Conservation (phyloP, 108 stramenopile species). For the Conticribra weissflogii region DNA sequence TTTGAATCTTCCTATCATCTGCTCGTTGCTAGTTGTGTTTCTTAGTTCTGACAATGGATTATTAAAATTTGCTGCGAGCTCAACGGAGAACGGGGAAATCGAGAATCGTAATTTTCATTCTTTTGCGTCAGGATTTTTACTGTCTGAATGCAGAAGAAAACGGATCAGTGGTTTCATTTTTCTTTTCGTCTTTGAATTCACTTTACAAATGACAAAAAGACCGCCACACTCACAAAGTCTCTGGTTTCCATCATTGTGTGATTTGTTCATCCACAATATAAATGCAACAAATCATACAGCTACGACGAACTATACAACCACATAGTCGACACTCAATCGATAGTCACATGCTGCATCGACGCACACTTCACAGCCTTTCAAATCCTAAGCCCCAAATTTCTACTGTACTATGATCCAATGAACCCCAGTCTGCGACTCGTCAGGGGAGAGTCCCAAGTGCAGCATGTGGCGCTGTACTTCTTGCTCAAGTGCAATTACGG, state of each 20-base stretch:
- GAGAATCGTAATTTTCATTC: too few relatives aligned
- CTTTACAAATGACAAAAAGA: too few relatives aligned
- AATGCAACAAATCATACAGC: not conserved
- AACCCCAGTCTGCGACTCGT: constrained; percentile 21
- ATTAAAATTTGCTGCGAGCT: too few relatives aligned
- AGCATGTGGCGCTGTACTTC: constrained; percentile 36
- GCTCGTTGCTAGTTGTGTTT: too few relatives aligned
- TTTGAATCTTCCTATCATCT: too few relatives aligned
- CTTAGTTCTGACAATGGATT: too few relatives aligned
- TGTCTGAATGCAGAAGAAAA: too few relatives aligned
- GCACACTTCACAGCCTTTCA: constrained; percentile 64
- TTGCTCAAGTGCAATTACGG: constrained; percentile 64
- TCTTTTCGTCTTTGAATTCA: too few relatives aligned
- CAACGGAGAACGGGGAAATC: too few relatives aligned
- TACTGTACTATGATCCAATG: constrained; percentile 55
- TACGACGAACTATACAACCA: constrained; percentile 58
- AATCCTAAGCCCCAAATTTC: constrained; percentile 24
- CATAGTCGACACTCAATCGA: constrained; percentile 31
- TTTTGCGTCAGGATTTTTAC: too few relatives aligned
- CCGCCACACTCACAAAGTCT: too few relatives aligned
- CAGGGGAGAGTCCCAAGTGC: constrained; percentile 31
- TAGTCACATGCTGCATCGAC: constrained; percentile 66
- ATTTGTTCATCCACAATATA: not conserved
- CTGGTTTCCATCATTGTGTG: not conserved
- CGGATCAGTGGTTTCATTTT: too few relatives aligned